Evolutionary conservation across 345 rosid species (phyloP).

Genomic region (Salix suchowensis): DNA sequence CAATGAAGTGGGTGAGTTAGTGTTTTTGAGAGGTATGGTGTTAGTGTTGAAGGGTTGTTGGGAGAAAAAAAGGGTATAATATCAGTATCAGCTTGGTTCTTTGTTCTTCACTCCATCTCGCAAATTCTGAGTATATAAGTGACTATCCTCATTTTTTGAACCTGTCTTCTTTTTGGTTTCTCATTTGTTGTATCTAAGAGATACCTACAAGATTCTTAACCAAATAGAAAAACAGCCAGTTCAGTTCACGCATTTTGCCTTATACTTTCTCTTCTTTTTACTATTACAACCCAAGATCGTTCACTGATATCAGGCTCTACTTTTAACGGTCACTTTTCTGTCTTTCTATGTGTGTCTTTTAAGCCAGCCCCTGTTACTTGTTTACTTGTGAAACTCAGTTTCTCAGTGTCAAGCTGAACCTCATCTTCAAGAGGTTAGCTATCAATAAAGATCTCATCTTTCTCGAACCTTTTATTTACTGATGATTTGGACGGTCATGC

Average conservation of each 20-base stretch:
- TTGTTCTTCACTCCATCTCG: background rate
- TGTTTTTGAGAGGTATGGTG: background rate
- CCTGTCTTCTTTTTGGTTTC: background rate
- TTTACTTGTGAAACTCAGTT: background rate
- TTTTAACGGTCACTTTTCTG: background rate
- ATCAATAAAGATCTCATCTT: conserved; percentile 15
- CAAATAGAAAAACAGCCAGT: background rate
- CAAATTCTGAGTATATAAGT: background rate
- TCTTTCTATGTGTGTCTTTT: background rate
- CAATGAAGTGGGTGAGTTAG: conserved; percentile 7
- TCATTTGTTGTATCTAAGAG: background rate
- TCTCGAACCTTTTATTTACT: background rate
- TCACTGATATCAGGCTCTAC: background rate
- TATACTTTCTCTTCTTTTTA: background rate
- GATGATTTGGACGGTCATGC: conserved; percentile 1
- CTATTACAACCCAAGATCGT: background rate
- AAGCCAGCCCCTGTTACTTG: background rate
- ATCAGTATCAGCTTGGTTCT: background rate
- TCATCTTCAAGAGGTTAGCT: conserved; percentile 11
- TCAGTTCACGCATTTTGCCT: background rate
- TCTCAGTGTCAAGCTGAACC: background rate
- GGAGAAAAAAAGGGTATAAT: background rate
- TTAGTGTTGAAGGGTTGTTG: conserved; percentile 29
- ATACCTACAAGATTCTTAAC: background rate
- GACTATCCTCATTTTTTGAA: background rate